A percentile compares a stretch with the other conserved stretches of the same genome.
These are phyloP conservation scores for Candida suzukii DNA, from an alignment of 805 yeast genomes.

Conservation along the genomic window DNA sequence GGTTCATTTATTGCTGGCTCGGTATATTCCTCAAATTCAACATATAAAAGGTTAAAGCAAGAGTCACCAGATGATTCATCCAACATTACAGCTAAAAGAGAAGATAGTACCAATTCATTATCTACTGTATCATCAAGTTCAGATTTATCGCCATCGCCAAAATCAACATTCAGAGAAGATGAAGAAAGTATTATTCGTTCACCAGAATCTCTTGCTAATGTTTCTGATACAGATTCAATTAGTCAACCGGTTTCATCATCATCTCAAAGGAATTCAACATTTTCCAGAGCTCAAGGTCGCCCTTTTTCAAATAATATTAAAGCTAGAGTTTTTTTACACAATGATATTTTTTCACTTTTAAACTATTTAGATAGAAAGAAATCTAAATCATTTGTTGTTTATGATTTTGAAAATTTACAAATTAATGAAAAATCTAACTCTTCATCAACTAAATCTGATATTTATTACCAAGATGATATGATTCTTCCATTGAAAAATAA, in stretches of 20 bases:
- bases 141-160: too few species aligned
- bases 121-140: too few species aligned
- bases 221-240: too few species aligned
- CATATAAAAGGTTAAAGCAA: slow-evolving; percentile 14
- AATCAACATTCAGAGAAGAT: too few species aligned
- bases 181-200: too few species aligned
- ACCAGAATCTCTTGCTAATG: too few species aligned
- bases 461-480: too few species aligned
- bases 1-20: slow-evolving; percentile 18
- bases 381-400: slow-evolving; percentile 11
- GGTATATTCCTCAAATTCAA: slow-evolving; percentile 19
- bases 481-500: too few species aligned
- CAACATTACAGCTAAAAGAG: too few species aligned
- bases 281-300: slow-evolving; percentile 26
- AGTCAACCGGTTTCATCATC: too few species aligned
- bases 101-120: too few species aligned
- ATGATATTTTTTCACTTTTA: slow-evolving; percentile 14
- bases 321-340: slow-evolving; percentile 23
- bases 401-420: slow-evolving; percentile 8
- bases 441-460: neutral
- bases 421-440: slow-evolving; percentile 2
- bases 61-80: neutral
- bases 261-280: neutral
- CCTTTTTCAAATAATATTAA: slow-evolving; percentile 24
- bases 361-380: slow-evolving; percentile 18